Conservation (phyloP, 1,139 yeast species). For the Geotrichum siamense region DNA sequence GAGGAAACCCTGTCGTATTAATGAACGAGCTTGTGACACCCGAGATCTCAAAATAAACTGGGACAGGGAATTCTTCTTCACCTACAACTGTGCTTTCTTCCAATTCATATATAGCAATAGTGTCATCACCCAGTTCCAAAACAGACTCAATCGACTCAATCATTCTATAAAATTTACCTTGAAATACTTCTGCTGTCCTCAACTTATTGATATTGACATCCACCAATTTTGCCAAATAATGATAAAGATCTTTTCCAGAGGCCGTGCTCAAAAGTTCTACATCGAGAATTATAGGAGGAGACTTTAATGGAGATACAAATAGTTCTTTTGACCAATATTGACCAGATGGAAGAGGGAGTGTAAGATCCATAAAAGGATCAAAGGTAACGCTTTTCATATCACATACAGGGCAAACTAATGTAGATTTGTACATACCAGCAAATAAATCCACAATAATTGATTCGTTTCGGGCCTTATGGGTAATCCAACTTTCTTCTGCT, state of each 20-base stretch:
- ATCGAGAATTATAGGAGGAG: slow-evolving; percentile 45
- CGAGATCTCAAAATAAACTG: slow-evolving; percentile 53
- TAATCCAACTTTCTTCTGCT: slow-evolving; percentile 74
- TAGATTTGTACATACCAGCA: slow-evolving; percentile 85
- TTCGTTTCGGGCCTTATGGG: slow-evolving; percentile 74
- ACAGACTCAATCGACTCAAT: slow-evolving; percentile 60
- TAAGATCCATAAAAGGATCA: slow-evolving; percentile 89
- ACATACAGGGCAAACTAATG: slow-evolving; percentile 83
- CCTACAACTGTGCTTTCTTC: slow-evolving; percentile 17
- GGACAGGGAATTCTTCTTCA: slow-evolving; percentile 49
- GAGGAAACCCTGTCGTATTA: slow-evolving; percentile 42
- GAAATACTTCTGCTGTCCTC: slow-evolving; percentile 65
- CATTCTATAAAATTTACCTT: slow-evolving; percentile 59
- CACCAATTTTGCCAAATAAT: slow-evolving; percentile 45
- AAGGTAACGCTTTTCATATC: slow-evolving; percentile 76
- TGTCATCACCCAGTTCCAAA: slow-evolving; percentile 55
- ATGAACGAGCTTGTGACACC: neutral
- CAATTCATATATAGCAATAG: slow-evolving; percentile 34
- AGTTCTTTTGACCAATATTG: slow-evolving; percentile 67
- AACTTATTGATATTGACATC: slow-evolving; percentile 34
- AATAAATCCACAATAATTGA: slow-evolving; percentile 80
- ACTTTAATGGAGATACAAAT: slow-evolving; percentile 52
- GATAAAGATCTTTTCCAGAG: slow-evolving; percentile 56
- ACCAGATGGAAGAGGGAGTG: slow-evolving; percentile 79
- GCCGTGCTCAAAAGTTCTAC: slow-evolving; percentile 67